Evolutionary conservation across 768 basidiomycete genomes (phyloP).

Genomic region (Russula vinacea): DNA sequence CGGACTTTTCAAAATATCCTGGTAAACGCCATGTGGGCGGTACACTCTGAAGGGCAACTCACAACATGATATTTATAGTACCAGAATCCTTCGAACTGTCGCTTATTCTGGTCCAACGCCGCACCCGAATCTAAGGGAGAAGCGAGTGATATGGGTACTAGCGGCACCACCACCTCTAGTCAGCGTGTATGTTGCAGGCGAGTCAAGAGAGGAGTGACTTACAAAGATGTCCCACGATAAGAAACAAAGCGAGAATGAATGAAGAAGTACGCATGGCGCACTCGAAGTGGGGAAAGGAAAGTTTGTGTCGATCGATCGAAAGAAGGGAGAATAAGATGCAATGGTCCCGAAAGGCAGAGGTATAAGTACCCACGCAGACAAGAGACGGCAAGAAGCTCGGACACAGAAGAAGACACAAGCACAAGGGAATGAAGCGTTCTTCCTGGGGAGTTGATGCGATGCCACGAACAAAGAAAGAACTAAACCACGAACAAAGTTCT

Average conservation of each 20-base stretch:
- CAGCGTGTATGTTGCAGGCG: neutral
- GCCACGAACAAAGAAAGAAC: too few species aligned
- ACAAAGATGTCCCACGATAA: conserved; percentile 1
- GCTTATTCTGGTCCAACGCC: neutral
- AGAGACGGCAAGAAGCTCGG: too few species aligned
- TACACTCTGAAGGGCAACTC: neutral
- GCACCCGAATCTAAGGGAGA: neutral
- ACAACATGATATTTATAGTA: neutral
- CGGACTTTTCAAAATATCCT: neutral
- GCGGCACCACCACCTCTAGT: neutral
- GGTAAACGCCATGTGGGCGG: neutral
- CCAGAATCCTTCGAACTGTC: neutral
- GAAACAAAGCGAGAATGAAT: neutral
- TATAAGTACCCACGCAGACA: conserved; percentile 24
- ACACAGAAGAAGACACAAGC: conserved; percentile 1
- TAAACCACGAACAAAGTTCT: conserved; percentile 9
- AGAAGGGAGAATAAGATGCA: neutral
- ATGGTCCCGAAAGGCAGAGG: too few species aligned
- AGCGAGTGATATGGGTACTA: conserved; percentile 7
- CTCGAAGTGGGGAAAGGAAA: neutral
- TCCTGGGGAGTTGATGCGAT: neutral
- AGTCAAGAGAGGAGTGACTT: conserved; percentile 1
- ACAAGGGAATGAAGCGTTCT: neutral
- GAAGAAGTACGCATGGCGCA: conserved; percentile 3
- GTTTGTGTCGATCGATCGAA: neutral